Base-by-base conservation (phyloP, 169 alveolate species). In the Eimeria praecox region DNA sequence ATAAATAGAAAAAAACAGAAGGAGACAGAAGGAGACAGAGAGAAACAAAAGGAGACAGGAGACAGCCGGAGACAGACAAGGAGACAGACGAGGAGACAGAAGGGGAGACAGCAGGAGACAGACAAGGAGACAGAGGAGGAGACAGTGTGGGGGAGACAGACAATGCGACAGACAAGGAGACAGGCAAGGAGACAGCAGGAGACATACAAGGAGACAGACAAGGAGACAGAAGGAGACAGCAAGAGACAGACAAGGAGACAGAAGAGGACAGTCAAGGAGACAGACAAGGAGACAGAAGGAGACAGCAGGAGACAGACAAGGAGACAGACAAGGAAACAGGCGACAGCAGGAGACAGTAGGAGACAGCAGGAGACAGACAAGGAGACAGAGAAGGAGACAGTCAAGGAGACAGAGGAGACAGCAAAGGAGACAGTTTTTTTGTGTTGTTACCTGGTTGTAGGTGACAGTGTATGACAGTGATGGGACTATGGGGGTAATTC, bases 401-500 rank as follows among this genome's bases (percentile, higher is more conserved):
- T 8, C 56, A 56, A 16, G 22, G 9, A 38, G 4, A 16, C 44
- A n/a, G n/a, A 69, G 42, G 56, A 49, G 66, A 56, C 66, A 56
- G 66, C 18, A 56, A 56, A 56, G 27, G 66, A 69, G 44, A 69
- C 38, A 35, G 22, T 2, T 42, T 20, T n/a, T n/a, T n/a, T n/a
- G n/a, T n/a, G n/a, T n/a, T n/a, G n/a, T n/a, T n/a, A 49, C 90
- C 90, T 44, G 90, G 73, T 6, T 38, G 90, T 18, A 82, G 90
- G 38, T 46, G 90, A n/a, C 90, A 82, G 30, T 82, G 73, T 1
- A 82, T n/a, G 4, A 73, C 46, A 52, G 90, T 82, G 71, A 82
- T 18, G 71, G 46, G 35, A 49, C 64, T 38, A 8, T 49, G 52
- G 44, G 73, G 66, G 52, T 16, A 46, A 73, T 14, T n/a, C 35